phyloP scores from a whole-genome alignment of 352 stramenopile genomes.

The Phytophthora podocarpi region DNA sequence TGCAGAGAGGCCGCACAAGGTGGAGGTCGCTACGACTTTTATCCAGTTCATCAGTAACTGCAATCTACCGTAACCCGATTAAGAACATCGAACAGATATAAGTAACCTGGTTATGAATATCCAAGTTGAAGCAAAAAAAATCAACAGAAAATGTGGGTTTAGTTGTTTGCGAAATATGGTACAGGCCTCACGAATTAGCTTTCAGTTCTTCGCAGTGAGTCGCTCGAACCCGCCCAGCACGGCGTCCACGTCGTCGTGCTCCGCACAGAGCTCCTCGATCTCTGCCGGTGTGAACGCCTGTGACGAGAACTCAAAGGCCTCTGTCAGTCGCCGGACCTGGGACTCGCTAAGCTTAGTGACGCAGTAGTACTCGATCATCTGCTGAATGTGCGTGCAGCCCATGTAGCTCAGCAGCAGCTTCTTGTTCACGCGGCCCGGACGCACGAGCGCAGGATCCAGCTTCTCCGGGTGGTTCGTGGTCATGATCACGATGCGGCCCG shows the following conservation, averaged over 20 bases:
- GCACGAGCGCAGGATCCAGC: conserved; percentile 90
- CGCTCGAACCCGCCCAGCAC: conserved; percentile 35
- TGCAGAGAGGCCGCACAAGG: conserved; percentile 7
- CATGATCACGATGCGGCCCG: too few species aligned
- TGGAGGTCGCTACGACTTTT: not conserved
- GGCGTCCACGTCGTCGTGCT: conserved; percentile 46
- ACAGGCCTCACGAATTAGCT: too few species aligned
- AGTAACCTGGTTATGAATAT: too few species aligned
- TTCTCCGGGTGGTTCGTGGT: too few species aligned
- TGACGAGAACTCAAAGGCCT: conserved; percentile 18
- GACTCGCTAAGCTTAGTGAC: too few species aligned
- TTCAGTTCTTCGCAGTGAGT: conserved; percentile 9
- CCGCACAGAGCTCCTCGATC: conserved; percentile 61
- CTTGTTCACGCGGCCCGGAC: conserved; percentile 91
- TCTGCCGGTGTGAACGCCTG: conserved; percentile 51
- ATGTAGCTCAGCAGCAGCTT: conserved; percentile 81
- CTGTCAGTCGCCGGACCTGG: too few species aligned
- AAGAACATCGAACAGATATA: too few species aligned
- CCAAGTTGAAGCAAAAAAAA: too few species aligned
- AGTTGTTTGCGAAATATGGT: too few species aligned
- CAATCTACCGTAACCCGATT: too few species aligned
- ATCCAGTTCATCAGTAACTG: not conserved
- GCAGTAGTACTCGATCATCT: conserved; percentile 79
- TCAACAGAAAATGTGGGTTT: too few species aligned
- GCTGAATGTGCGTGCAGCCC: conserved; percentile 36